Evolutionary conservation across 1,139 yeast species (phyloP).

Genomic region (Torulaspora pretoriensis): DNA sequence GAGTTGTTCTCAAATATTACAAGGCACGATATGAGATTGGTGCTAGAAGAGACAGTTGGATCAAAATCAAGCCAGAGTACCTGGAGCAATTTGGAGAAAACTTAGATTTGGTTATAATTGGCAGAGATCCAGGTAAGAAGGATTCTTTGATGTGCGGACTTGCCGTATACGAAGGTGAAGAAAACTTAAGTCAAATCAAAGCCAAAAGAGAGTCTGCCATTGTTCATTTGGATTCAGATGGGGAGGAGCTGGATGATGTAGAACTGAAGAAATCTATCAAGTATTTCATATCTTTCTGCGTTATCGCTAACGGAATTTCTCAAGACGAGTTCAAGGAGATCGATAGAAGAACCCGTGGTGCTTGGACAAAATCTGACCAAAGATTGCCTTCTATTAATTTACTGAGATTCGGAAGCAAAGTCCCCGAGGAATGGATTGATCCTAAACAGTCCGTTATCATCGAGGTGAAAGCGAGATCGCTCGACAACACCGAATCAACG

Average conservation of each 20-base stretch:
- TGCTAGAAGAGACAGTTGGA: constrained; percentile 61
- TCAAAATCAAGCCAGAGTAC: constrained; percentile 89
- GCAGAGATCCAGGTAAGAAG: constrained; percentile 70
- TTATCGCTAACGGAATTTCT: constrained; percentile 82
- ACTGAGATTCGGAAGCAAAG: constrained; percentile 54
- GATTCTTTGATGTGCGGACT: constrained; percentile 76
- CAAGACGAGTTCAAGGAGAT: constrained; percentile 57
- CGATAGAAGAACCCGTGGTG: constrained; percentile 51
- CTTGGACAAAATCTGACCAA: constrained; percentile 51
- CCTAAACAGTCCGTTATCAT: constrained; percentile 74
- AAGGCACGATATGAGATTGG: constrained; percentile 58
- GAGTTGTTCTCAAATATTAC: constrained; percentile 70
- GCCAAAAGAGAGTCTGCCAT: constrained; percentile 4
- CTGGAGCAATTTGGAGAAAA: constrained; percentile 82
- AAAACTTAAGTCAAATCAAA: constrained; percentile 13
- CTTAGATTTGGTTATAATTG: constrained; percentile 73
- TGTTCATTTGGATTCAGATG: constrained; percentile 20
- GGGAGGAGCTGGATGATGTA: constrained; percentile 2
- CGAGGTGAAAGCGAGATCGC: constrained; percentile 80
- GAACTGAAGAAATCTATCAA: constrained; percentile 20
- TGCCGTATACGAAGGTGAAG: constrained; percentile 40
- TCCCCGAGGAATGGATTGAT: constrained; percentile 73
- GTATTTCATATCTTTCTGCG: constrained; percentile 59
- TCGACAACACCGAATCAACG: constrained; percentile 45
- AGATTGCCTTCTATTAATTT: constrained; percentile 41